These are phyloP conservation scores for Fagopyrum esculentum DNA, from an alignment of 148 eudicot genomes.

Conservation along the genomic window DNA sequence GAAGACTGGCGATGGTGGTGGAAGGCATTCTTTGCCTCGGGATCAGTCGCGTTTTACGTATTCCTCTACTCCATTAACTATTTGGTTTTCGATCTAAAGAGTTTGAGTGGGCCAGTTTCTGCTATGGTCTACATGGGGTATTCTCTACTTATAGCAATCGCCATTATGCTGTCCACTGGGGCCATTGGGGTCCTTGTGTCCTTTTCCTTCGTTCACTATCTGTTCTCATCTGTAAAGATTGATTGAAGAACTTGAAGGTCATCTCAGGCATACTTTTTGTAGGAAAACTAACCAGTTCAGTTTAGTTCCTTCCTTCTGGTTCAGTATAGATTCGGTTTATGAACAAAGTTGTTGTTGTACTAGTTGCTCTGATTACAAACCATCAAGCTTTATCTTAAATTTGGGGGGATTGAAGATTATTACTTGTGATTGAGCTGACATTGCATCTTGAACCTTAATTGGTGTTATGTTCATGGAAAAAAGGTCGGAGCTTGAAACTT, in stretches of 20 bases:
- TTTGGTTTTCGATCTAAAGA: constrained; percentile 43
- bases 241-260: constrained; percentile 16
- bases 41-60: constrained; percentile 51
- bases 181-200: constrained; percentile 53
- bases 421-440: too few species aligned
- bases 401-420: too few species aligned
- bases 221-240: constrained; percentile 61
- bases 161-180: constrained; percentile 58
- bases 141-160: constrained; percentile 53
- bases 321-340: too few species aligned
- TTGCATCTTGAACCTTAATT: too few species aligned
- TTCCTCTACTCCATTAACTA: constrained; percentile 63
- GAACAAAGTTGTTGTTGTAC: too few species aligned
- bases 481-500: too few species aligned
- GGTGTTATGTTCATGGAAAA: too few species aligned
- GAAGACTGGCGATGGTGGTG: constrained; percentile 83
- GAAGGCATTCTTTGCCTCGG: constrained; percentile 59
- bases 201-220: constrained; percentile 57
- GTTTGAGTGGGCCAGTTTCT: constrained; percentile 54
- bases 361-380: too few species aligned
- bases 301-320: too few species aligned
- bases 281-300: too few species aligned
- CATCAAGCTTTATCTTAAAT: too few species aligned
- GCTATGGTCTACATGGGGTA: constrained; percentile 59
- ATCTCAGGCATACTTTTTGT: too few species aligned